These are phyloP conservation scores for Heimioporus sp. DNA, from an alignment of 768 basidiomycete genomes.

Conservation along the genomic window DNA sequence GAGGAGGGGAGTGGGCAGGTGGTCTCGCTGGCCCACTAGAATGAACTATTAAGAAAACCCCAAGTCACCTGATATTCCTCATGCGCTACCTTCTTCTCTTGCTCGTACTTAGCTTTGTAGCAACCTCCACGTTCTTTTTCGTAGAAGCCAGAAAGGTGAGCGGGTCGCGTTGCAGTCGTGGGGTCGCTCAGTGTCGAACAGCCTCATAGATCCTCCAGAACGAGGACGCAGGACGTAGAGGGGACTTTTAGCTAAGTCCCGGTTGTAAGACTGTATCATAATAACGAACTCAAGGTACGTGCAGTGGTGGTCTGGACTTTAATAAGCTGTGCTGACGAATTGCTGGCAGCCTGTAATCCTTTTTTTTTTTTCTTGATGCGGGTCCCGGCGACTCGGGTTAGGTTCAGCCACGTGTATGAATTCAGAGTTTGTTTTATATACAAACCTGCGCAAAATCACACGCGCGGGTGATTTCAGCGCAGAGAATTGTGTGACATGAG, in stretches of 20 bases:
- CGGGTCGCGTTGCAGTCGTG: neutral
- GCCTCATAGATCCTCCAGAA: slow-evolving; percentile 19
- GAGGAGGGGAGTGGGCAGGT: slow-evolving; percentile 6
- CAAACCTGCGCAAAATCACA: slow-evolving; percentile 13
- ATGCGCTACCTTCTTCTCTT: slow-evolving; percentile 30
- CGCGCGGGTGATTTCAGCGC: slow-evolving; percentile 25
- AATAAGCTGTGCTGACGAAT: too few species aligned
- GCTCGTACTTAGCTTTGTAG: slow-evolving; percentile 28
- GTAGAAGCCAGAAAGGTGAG: slow-evolving; percentile 28
- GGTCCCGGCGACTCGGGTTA: slow-evolving; percentile 16
- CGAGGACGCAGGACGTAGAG: slow-evolving; percentile 6
- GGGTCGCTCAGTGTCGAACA: slow-evolving; percentile 11
- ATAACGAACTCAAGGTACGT: slow-evolving; percentile 11
- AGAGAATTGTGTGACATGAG: slow-evolving; percentile 9
- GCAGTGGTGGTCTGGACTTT: neutral
- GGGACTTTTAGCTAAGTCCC: slow-evolving; percentile 32
- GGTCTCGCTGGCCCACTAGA: slow-evolving; percentile 25
- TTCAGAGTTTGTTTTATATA: slow-evolving; percentile 8
- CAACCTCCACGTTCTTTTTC: slow-evolving; percentile 29
- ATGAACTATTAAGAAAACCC: slow-evolving; percentile 25
- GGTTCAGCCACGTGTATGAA: slow-evolving; percentile 18
- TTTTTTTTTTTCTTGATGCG: too few species aligned
- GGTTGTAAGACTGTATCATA: slow-evolving; percentile 22
- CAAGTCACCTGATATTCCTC: neutral
- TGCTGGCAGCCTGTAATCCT: too few species aligned